These are phyloP conservation scores for Lachnellula arida DNA, from an alignment of 2,329 filamentous ascomycete genomes.

Conservation along the genomic window DNA sequence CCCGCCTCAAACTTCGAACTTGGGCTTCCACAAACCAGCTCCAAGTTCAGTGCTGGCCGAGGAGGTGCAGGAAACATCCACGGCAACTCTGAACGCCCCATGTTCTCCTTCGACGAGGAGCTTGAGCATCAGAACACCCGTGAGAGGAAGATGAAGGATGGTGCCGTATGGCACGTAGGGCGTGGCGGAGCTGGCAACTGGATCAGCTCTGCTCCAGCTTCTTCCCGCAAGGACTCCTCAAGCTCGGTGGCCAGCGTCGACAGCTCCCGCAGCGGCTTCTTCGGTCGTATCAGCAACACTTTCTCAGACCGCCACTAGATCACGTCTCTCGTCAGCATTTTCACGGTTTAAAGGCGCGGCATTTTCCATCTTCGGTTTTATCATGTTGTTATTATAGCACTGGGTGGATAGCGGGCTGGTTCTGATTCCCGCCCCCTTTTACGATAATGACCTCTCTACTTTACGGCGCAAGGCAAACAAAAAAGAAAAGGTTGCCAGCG, in stretches of 20 bases:
- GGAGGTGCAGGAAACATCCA: conserved; percentile 33
- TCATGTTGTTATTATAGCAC: conserved; percentile 5
- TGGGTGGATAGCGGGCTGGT: conserved; percentile 8
- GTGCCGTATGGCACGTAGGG: conserved; percentile 27
- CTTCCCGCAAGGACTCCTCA: conserved; percentile 24
- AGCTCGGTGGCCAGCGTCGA: conserved; percentile 15
- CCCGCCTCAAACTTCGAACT: conserved; percentile 28
- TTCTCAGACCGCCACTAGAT: conserved; percentile 18
- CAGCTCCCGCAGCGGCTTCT: conserved; percentile 20
- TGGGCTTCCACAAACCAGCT: conserved; percentile 23
- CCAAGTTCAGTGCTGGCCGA: conserved; percentile 27
- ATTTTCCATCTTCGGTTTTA: conserved; percentile 3
- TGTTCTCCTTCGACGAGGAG: conserved; percentile 33
- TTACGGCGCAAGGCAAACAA: conserved; percentile 10
- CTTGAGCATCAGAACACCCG: conserved; percentile 27
- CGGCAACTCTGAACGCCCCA: conserved; percentile 21
- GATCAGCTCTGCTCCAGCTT: conserved; percentile 6
- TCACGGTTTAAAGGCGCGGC: conserved; percentile 12
- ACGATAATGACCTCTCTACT: conserved; percentile 8
- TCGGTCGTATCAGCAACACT: conserved; percentile 22
- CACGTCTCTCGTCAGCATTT: not conserved
- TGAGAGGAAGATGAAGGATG: conserved; percentile 24
- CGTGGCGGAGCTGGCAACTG: conserved; percentile 31
- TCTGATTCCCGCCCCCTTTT: conserved; percentile 7
- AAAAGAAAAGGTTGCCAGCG: conserved; percentile 9